A percentile compares a stretch with the other conserved stretches of the same genome.
These are phyloP conservation scores for Castanopsis chinensis DNA, from an alignment of 306 rosid genomes.

Conservation along the genomic window DNA sequence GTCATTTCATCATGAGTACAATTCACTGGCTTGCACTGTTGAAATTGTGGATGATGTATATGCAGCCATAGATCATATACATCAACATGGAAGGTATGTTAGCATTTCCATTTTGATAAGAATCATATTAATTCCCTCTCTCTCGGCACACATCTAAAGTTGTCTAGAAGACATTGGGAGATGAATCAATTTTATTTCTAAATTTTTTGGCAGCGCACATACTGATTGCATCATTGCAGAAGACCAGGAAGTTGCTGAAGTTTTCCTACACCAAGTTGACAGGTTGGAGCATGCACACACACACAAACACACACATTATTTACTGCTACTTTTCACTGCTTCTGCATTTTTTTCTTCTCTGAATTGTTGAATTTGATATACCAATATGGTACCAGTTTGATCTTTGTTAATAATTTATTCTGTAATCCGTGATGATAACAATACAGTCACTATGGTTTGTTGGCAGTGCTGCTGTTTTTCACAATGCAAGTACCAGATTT, in stretches of 20 bases:
- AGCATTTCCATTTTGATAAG: constrained; percentile 21
- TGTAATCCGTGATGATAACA: too few species aligned
- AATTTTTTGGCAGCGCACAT: constrained; percentile 69
- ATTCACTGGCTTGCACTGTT: constrained; percentile 83
- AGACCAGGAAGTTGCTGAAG: constrained; percentile 66
- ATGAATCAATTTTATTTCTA: constrained; percentile 7
- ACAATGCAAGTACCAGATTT: constrained; percentile 96
- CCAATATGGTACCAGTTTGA: background rate
- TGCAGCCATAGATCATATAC: constrained; percentile 82
- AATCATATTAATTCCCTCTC: constrained; percentile 17
- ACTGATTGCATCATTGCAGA: constrained; percentile 86
- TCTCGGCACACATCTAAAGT: constrained; percentile 1
- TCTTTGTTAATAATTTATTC: background rate
- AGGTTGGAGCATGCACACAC: constrained; percentile 43
- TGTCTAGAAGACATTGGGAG: background rate
- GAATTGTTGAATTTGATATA: background rate
- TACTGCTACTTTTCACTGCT: background rate
- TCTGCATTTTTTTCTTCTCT: background rate
- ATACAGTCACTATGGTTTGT: background rate
- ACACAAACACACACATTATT: too few species aligned
- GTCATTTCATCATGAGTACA: constrained; percentile 84
- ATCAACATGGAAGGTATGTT: constrained; percentile 84
- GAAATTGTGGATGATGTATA: constrained; percentile 82
- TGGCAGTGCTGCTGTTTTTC: constrained; percentile 96
- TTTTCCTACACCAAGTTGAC: constrained; percentile 81